Evolutionary conservation across 768 basidiomycete genomes (phyloP), one percentile per base, ranked within the genome.

Genomic region (Tephrocybe sp.): DNA sequence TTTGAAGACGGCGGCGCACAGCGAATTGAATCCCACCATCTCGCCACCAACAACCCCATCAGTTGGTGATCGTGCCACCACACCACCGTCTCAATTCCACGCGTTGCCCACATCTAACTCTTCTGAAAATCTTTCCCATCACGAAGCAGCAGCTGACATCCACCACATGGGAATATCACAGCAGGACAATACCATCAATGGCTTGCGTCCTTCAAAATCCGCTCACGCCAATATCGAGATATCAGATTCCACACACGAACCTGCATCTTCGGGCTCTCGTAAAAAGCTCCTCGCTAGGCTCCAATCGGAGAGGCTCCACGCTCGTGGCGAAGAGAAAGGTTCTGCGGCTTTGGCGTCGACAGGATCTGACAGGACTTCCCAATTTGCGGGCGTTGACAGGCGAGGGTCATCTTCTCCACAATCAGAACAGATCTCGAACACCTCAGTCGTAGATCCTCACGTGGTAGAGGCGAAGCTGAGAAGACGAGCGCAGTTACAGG

Each of bases 401-500:
- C 48, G 34, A 51, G 28, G 36, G 43, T 44, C 17, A 28, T 14
- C 25, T 11, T 39, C 37, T 20, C 10, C 33, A 30, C n/a, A 17
- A 3, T 7, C 36, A 39, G 26, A 14, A 38, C 51, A 42, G 44
- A 21, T 15, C 4, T 30, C 30, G 5, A 51, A 40, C 33, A 28
- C 40, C 14, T 43, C 17, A 14, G 36, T 14, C 11, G 42, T 45
- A 17, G 61, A 67, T 60, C 50, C 65, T 45, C 58, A 53, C 26
- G 58, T 53, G 55, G 65, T 68, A 47, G 81, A 84, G 58, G 70
- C 68, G 42, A 68, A 66, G 49, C 66, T 83, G 56, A 76, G 80
- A 45, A 65, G 64, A 45, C 76, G 76, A 58, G 76, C 78, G 34
- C 77, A 70, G 51, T 57, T 83, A 56, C 76, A 71, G 21, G 71